A percentile compares a stretch with the other conserved stretches of the same genome.
Evolutionary conservation across 306 rosid genomes (phyloP).

Genomic region (Malus orientalis): DNA sequence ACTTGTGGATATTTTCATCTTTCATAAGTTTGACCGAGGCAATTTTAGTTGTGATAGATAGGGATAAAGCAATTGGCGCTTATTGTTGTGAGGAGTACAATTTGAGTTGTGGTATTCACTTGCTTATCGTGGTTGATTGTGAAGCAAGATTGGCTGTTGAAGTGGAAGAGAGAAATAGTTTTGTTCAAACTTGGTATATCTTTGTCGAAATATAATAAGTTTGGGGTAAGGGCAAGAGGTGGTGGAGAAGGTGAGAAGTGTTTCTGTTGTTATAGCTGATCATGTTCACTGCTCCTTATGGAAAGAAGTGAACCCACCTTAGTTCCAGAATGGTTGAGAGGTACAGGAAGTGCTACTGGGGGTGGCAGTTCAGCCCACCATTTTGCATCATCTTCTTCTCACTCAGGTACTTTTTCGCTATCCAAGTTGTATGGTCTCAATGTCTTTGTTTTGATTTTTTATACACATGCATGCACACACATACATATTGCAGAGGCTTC

Average conservation of each 20-base stretch:
- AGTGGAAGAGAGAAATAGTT: neutral
- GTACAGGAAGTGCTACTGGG: conserved; percentile 77
- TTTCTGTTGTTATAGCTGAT: conserved; percentile 39
- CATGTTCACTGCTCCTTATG: conserved; percentile 92
- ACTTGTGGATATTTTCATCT: neutral
- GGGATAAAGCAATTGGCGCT: neutral
- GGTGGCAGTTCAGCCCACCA: conserved; percentile 87
- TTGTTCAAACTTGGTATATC: conserved; percentile 9
- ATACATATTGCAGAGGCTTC: neutral
- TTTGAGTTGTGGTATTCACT: conserved; percentile 20
- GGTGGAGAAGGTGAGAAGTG: conserved; percentile 46
- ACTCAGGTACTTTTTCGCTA: conserved; percentile 45
- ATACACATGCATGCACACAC: neutral
- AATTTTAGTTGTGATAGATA: neutral
- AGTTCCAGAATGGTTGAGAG: conserved; percentile 99
- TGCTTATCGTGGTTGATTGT: conserved; percentile 15
- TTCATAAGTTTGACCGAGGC: neutral
- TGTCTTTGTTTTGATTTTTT: neutral
- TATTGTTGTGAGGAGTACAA: neutral
- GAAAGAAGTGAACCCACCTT: conserved; percentile 98
- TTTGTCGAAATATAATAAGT: neutral
- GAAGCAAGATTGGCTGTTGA: conserved; percentile 15
- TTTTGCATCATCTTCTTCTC: conserved; percentile 55
- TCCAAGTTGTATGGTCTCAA: neutral
- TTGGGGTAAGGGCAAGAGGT: conserved; percentile 29